Conservation (phyloP, 2,329 filamentous ascomycete species). For the Diplodia intermedia region DNA sequence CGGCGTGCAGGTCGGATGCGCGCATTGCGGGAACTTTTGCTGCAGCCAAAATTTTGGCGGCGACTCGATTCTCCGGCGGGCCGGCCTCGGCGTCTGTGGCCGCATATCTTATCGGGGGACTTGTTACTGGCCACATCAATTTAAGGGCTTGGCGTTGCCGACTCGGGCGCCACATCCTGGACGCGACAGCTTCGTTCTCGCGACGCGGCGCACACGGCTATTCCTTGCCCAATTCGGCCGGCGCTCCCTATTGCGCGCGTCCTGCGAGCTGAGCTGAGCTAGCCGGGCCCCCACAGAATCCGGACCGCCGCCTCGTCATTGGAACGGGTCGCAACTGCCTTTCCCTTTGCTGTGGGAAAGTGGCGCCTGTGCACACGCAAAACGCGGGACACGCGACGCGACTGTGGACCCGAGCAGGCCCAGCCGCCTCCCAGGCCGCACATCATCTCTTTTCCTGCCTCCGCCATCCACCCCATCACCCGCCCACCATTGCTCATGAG, state of each 20-base stretch:
- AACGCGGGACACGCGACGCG: conserved; percentile 32
- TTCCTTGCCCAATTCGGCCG: not conserved
- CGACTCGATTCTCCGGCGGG: conserved; percentile 31
- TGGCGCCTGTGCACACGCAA: conserved; percentile 25
- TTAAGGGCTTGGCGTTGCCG: not conserved
- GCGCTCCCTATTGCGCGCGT: conserved; percentile 4
- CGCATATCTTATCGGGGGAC: conserved; percentile 9
- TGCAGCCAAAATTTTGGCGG: conserved; percentile 32
- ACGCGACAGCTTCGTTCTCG: conserved; percentile 26
- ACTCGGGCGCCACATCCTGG: conserved; percentile 17
- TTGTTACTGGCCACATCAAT: not conserved
- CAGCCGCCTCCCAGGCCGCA: conserved; percentile 25
- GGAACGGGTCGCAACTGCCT: conserved; percentile 5
- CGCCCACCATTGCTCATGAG: conserved; percentile 20
- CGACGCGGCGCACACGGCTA: conserved; percentile 22
- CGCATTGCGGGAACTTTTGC: conserved; percentile 25
- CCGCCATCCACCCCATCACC: conserved; percentile 9
- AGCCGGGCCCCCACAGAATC: not conserved
- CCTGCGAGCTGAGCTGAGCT: conserved; percentile 1
- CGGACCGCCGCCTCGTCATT: conserved; percentile 3
- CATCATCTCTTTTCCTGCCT: conserved; percentile 11
- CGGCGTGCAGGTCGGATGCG: conserved; percentile 26
- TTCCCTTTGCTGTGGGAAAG: conserved; percentile 1
- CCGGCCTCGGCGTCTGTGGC: conserved; percentile 25
- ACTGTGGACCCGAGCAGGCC: conserved; percentile 26